phyloP scores from a whole-genome alignment of 2,329 filamentous ascomycete species.

The Talaromyces rugulosus region DNA sequence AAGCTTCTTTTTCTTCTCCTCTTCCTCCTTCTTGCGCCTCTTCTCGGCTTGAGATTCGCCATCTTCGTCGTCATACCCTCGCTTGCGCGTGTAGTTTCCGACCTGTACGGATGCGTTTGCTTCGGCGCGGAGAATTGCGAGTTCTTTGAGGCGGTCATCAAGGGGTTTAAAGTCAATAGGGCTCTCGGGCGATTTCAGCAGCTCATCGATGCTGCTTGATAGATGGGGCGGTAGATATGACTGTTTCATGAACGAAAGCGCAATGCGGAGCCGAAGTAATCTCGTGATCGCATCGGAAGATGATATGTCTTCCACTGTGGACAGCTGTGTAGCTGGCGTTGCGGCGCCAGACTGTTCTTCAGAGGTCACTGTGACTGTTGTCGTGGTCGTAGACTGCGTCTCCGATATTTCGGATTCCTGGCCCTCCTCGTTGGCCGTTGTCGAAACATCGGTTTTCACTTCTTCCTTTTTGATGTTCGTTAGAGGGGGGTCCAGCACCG shows the following conservation, averaged over 20 bases:
- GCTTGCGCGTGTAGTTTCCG: slow-evolving; percentile 42
- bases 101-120: slow-evolving; percentile 62
- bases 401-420: slow-evolving; percentile 23
- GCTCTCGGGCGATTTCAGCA: slow-evolving; percentile 35
- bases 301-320: slow-evolving; percentile 20
- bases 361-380: slow-evolving; percentile 21
- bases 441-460: slow-evolving; percentile 16
- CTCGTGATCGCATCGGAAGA: slow-evolving; percentile 35
- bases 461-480: slow-evolving; percentile 62
- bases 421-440: slow-evolving; percentile 23
- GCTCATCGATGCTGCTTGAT: slow-evolving; percentile 32
- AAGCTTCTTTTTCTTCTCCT: slow-evolving; percentile 78
- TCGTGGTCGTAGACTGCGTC: slow-evolving; percentile 30
- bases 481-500: slow-evolving; percentile 71
- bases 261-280: slow-evolving; percentile 47
- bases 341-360: slow-evolving; percentile 31
- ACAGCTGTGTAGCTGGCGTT: slow-evolving; percentile 34
- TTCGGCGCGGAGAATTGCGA: slow-evolving; percentile 67
- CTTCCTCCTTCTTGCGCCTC: slow-evolving; percentile 80
- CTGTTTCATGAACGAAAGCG: slow-evolving; percentile 47
- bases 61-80: slow-evolving; percentile 38
- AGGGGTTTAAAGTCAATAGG: slow-evolving; percentile 66
- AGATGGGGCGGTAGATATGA: slow-evolving; percentile 44
- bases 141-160: slow-evolving; percentile 61
- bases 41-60: slow-evolving; percentile 63